These are phyloP conservation scores for Aspergillus bertholletiae DNA, from an alignment of 495 filamentous ascomycete genomes.

Conservation along the genomic window DNA sequence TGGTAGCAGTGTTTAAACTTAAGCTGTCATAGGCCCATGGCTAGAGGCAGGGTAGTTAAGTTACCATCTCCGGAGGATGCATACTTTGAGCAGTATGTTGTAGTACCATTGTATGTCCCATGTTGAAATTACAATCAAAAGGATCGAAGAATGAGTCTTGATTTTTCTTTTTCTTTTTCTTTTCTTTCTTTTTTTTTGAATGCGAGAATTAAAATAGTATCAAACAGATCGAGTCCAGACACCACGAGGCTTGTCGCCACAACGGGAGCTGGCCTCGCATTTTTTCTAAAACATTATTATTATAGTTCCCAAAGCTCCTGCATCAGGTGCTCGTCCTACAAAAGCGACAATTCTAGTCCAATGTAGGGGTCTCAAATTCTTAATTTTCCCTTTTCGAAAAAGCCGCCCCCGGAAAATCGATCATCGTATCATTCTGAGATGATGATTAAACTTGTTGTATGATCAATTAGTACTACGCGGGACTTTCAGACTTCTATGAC, in stretches of 20 bases:
- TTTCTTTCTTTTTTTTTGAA: no score
- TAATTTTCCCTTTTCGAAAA: background rate
- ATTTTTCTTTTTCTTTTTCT: no score
- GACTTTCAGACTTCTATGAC: background rate
- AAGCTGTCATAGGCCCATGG: background rate
- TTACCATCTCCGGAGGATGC: background rate
- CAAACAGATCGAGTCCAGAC: background rate
- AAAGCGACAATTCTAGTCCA: background rate
- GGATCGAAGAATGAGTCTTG: no score
- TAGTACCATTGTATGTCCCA: background rate
- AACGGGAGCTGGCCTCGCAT: background rate
- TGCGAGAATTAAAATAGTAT: no score
- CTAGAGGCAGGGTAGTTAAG: background rate
- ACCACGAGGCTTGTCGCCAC: constrained; percentile 4
- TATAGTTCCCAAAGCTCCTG: background rate
- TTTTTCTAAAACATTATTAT: background rate
- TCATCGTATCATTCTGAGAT: background rate
- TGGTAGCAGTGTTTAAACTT: background rate
- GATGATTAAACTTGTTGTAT: background rate
- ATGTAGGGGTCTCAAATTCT: background rate
- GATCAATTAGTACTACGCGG: background rate
- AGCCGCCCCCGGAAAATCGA: background rate
- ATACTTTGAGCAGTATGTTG: background rate
- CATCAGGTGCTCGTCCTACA: constrained; percentile 3
- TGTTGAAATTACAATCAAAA: no score